phyloP scores from a whole-genome alignment of 371 early-diverging fungal genomes.

The Batkoa obscura region DNA sequence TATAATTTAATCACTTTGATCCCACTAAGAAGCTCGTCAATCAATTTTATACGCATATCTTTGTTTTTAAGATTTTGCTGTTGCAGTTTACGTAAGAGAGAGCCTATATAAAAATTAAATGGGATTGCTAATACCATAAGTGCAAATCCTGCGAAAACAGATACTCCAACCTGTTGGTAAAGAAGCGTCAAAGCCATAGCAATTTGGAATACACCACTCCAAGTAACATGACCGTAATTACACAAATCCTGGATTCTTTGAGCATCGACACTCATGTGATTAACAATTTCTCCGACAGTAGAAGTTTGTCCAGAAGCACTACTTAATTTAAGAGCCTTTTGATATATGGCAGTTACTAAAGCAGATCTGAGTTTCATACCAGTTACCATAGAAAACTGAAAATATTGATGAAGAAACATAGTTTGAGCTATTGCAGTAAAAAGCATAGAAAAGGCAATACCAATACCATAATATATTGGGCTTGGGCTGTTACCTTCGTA shows the following conservation, averaged over 20 bases:
- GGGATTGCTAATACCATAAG: conserved; percentile 64
- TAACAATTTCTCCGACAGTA: conserved; percentile 61
- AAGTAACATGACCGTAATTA: conserved; percentile 56
- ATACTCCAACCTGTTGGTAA: conserved; percentile 32
- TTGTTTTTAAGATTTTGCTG: conserved; percentile 80
- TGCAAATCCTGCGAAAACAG: conserved; percentile 72
- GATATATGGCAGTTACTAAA: conserved; percentile 73
- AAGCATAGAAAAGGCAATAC: conserved; percentile 57
- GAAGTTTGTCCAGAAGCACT: conserved; percentile 59
- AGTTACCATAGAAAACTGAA: conserved; percentile 51
- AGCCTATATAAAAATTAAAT: conserved; percentile 36
- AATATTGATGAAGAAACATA: conserved; percentile 75
- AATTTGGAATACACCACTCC: conserved; percentile 88
- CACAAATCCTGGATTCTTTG: conserved; percentile 46
- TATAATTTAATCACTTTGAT: conserved; percentile 79
- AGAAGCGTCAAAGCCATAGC: conserved; percentile 54
- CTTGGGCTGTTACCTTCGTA: conserved; percentile 23
- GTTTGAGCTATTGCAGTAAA: conserved; percentile 63
- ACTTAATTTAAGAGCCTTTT: conserved; percentile 62
- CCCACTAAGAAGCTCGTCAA: conserved; percentile 84
- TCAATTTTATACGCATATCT: conserved; percentile 71
- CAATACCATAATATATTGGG: conserved; percentile 32
- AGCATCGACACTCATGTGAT: conserved; percentile 81
- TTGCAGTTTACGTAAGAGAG: conserved; percentile 45
- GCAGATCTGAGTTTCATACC: conserved; percentile 65